Evolutionary conservation across 1,284 basidiomycete species (phyloP), one percentile per base, ranked within the genome.

Genomic region (Calocybe gambosa): DNA sequence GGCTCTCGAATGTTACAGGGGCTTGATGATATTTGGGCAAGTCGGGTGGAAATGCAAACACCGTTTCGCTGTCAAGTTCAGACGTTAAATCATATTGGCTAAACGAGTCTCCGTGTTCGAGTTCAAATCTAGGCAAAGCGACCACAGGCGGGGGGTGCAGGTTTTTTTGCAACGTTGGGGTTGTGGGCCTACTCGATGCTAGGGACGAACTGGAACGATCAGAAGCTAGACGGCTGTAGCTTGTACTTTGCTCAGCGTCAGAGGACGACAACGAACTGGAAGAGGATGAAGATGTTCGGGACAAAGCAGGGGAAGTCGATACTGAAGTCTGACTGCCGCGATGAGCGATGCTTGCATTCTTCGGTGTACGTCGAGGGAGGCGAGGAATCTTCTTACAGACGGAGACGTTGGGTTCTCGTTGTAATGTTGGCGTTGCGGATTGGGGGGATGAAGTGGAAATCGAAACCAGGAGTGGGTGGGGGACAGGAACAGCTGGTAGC

Each of bases 161-260:
- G 20, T 43, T 29, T 39, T 40, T 47, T 18, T 31, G 38, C 1
- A 45, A 16, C 1, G 41, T 37, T 3, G 58, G 57, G 1, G 58
- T 60, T 3, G 50, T 49, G 5, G 52, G 50, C 6, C 50, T 47
- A 31, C 55, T 59, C 1, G 56, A 56, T 34, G 48, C 33, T 1
- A 44, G 39, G 12, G 52, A 51, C 0, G 57, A 55, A 13, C 47
- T 54, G n/a, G 31, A 34, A 15, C 31, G 15, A 34, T 16, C 15
- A 3, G 31, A 34, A 15, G 31, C n/a, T 16, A 34, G 15, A 16
- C 31, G 31, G 13, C n/a, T 34, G 6, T 34, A n/a, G 8, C n/a
- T 34, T 7, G 8, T 2, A 16, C n/a, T 15, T 16, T 7, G 4
- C 15, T 43, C 34, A 3, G 52, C 55, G 21, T 19, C 34, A 20